Percentiles rank a stretch among this genome's conserved stretches.
Conservation (phyloP, 2,329 filamentous ascomycete genomes). For the Exophiala bonariae region DNA sequence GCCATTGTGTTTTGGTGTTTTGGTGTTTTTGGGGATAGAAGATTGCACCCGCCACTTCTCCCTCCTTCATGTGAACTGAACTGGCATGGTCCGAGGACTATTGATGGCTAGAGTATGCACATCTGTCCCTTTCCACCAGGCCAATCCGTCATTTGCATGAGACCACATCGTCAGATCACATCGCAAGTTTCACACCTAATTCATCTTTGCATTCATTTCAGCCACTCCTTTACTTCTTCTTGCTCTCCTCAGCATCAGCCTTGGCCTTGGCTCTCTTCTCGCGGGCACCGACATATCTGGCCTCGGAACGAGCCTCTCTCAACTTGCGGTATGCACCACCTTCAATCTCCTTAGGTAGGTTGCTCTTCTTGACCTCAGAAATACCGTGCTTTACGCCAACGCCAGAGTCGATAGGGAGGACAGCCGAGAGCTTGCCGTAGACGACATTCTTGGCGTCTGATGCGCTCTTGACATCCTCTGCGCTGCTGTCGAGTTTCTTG, state of each 20-base stretch:
- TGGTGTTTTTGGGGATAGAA: too few relatives aligned
- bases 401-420: constrained; percentile 72
- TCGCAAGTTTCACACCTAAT: too few relatives aligned
- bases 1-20: too few relatives aligned
- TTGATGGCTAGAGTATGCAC: too few relatives aligned
- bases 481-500: constrained; percentile 88
- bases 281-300: constrained; percentile 76
- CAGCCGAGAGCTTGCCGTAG: constrained; percentile 54
- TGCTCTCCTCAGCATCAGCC: constrained; percentile 63
- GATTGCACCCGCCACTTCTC: too few relatives aligned
- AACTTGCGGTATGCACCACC: constrained; percentile 85
- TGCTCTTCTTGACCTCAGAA: constrained; percentile 77
- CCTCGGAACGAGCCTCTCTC: constrained; percentile 79
- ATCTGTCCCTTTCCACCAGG: too few relatives aligned
- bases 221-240: constrained; percentile 48
- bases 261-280: constrained; percentile 93
- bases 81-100: too few relatives aligned
- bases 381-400: constrained; percentile 55
- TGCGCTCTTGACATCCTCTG: constrained; percentile 76
- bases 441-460: constrained; percentile 56
- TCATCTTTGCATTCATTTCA: too few relatives aligned
- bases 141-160: too few relatives aligned
- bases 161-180: too few relatives aligned
- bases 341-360: constrained; percentile 75
- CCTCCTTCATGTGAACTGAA: too few relatives aligned